Evolutionary conservation across 805 yeast species (phyloP), one percentile per base, ranked within the genome.

Genomic region (Priceomyces medius): DNA sequence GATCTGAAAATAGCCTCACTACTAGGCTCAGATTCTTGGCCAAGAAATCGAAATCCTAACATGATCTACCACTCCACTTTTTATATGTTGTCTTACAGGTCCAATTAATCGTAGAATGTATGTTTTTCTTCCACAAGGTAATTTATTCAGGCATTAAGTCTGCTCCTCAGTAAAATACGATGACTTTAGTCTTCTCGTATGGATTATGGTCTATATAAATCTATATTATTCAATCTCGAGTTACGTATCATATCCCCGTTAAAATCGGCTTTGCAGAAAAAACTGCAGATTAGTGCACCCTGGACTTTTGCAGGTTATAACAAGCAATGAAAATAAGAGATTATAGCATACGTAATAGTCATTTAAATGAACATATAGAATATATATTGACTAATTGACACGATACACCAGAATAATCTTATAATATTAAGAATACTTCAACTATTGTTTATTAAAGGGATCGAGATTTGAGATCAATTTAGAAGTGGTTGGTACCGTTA

Each of bases 1-100:
- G 76, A 69, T 35, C 78, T 52, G 50, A 68, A 70, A 12, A 70
- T 63, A 19, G 72, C 71, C 55, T 70, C 75, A 7, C 43, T 37
- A 9, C 44, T 34, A 3, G 24, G 35, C 26, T 31, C 17, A 14
- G 31, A 20, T 20, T 18, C 24, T 12, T 34, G 17, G 4, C 14
- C 14, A 13, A 32, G 23, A 19, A 32, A 10, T 20, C 23, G 35
- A 32, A 32, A 32, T 23, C 35, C 35, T n/a, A 16, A 32, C 35
- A 32, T 32, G 23, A 12, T 20, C 21, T 26, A 14, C 14, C 29
- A n/a, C 29, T 26, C n/a, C n/a, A 10, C n/a, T 26, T 14, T 26
- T 26, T 10, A 5, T 21, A 6, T 7, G 10, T 26, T 9, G 10
- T 14, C n/a, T n/a, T 26, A 12, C 12, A 26, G n/a, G 20, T 17